Evolutionary conservation across 2,329 filamentous ascomycete species (phyloP), one percentile per base, ranked within the genome.

Genomic region (Zymoseptoria crescenta): DNA sequence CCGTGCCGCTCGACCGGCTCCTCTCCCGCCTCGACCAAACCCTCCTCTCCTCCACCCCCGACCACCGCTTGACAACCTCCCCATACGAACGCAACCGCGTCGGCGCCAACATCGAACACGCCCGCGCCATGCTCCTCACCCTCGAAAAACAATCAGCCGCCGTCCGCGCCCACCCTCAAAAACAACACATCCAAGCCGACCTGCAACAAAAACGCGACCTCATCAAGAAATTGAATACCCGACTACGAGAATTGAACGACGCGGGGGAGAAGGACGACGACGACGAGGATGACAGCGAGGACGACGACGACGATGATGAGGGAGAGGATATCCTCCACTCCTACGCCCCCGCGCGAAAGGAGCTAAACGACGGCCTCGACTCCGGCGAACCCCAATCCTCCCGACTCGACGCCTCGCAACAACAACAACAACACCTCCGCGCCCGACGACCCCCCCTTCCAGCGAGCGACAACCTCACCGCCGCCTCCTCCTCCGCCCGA

Each of bases 191-290:
- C 19, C 87, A 90, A 72, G 74, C 77, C 21, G 85, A 88, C 62
- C 76, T 93, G 30, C 80, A 83, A 61, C 75, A 76, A 50, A 88
- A 89, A 68, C 81, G 86, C 59, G 84, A 88, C 41, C 70, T 83
- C 4, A 78, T 91, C 55, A 87, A 89, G 66, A 78, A 82, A 56
- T 73, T 93, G 49, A 77, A 82, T 50, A 84, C 89, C 65, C 79
- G 86, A 45, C 73, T 93, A 62, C 78, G 84, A 59, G 88, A 92
- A 67, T 71, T 91, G 8, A 81, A 85, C 65, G 83, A 89, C 64
- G 79, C 88, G 16, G 72, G 73, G n/a, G 70, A 74, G 29, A 63
- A 65, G 9, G 72, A 72, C 9, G 69, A 65, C 29, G 74, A 72
- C 3, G 68, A 67, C 20, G 59, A 74, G 70, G 69, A 76, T 55